phyloP scores from a whole-genome alignment of 495 filamentous ascomycete species.

The Ramalina peruviana region DNA sequence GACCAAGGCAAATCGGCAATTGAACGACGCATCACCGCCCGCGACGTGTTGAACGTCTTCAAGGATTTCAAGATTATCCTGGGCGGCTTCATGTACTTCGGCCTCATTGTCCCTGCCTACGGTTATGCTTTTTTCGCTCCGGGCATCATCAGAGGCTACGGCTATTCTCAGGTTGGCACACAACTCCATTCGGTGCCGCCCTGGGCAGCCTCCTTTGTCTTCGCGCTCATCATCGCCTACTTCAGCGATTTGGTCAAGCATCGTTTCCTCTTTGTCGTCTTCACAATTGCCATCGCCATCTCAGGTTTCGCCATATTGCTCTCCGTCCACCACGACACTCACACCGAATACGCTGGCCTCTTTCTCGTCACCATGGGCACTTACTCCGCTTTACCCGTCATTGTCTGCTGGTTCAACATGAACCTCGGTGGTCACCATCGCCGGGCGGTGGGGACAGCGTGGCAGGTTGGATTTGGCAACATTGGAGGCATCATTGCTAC shows the following conservation, averaged over 20 bases:
- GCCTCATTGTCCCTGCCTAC: conserved; percentile 79
- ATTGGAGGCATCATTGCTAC: conserved; percentile 87
- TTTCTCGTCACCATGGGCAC: conserved; percentile 52
- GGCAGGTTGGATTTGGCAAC: conserved; percentile 90
- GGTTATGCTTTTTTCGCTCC: conserved; percentile 65
- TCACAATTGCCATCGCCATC: conserved; percentile 49
- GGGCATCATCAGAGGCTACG: conserved; percentile 55
- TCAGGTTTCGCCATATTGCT: conserved; percentile 62
- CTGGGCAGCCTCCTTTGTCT: conserved; percentile 64
- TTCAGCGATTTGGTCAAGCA: conserved; percentile 55
- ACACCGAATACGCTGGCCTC: conserved; percentile 57
- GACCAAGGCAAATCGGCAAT: conserved; percentile 68
- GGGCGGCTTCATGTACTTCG: conserved; percentile 52
- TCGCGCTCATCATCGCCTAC: conserved; percentile 60
- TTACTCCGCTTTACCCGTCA: conserved; percentile 24
- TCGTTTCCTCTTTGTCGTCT: conserved; percentile 60
- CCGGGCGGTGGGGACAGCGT: conserved; percentile 68
- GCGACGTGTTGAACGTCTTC: conserved; percentile 57
- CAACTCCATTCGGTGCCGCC: conserved; percentile 77
- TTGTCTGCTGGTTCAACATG: conserved; percentile 88
- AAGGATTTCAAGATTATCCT: conserved; percentile 61
- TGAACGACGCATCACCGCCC: conserved; percentile 45
- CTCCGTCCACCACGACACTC: conserved; percentile 39
- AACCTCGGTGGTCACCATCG: conserved; percentile 81
- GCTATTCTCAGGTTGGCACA: conserved; percentile 52